Conservation (phyloP, 1,284 basidiomycete genomes). For the Hypsizygus ulmarius region DNA sequence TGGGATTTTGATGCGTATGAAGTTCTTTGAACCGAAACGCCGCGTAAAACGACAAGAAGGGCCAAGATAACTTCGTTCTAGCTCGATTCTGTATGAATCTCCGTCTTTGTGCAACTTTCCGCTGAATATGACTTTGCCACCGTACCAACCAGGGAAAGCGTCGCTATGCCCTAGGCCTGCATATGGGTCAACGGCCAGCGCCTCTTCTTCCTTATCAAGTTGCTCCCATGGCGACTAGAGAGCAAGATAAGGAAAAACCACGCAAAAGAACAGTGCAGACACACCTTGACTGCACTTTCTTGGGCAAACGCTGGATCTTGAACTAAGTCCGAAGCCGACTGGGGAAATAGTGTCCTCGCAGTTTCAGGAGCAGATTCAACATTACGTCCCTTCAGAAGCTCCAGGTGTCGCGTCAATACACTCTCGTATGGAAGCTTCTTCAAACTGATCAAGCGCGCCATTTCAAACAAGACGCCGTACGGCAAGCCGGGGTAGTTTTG, state of each 20-base stretch:
- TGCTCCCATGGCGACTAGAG: conserved; percentile 39
- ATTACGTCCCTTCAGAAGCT: conserved; percentile 18
- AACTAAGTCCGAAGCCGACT: not conserved
- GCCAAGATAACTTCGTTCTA: conserved; percentile 35
- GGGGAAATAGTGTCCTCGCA: conserved; percentile 9
- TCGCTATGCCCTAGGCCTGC: conserved; percentile 33
- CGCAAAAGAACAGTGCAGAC: not conserved
- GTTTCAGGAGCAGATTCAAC: conserved; percentile 14
- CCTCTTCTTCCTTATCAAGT: conserved; percentile 36
- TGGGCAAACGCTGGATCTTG: conserved; percentile 28
- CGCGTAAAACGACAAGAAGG: conserved; percentile 40
- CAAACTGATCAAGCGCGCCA: conserved; percentile 19
- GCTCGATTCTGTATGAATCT: conserved; percentile 25
- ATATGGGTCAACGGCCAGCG: conserved; percentile 23
- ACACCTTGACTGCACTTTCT: conserved; percentile 35
- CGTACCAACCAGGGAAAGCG: conserved; percentile 36
- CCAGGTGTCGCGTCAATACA: conserved; percentile 9
- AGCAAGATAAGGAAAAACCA: not conserved
- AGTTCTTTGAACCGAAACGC: conserved; percentile 37
- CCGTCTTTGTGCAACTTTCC: conserved; percentile 24
- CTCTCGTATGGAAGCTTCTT: conserved; percentile 8
- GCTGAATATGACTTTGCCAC: conserved; percentile 39
- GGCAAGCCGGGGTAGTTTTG: conserved; percentile 9
- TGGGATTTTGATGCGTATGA: conserved; percentile 35
- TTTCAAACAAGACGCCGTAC: conserved; percentile 21